Conservation (phyloP, 306 rosid genomes). For the Cicer chorassanicum region DNA sequence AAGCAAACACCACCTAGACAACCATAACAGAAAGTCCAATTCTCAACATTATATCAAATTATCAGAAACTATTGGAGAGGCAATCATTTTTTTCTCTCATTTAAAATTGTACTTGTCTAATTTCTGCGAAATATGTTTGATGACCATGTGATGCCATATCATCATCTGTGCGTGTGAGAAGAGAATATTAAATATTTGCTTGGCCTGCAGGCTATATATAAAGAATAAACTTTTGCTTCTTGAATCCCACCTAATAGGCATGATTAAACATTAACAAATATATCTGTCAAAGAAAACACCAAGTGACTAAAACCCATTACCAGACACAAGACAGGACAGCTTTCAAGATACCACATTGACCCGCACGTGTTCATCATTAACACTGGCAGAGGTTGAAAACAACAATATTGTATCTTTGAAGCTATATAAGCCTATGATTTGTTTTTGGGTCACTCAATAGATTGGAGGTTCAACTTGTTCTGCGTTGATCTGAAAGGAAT, state of each 20-base stretch:
- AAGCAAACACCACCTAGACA: conserved; percentile 37
- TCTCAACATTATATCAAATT: neutral
- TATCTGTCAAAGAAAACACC: conserved; percentile 8
- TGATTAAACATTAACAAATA: conserved; percentile 30
- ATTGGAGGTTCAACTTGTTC: conserved; percentile 44
- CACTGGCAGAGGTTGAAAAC: conserved; percentile 17
- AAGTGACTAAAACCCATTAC: conserved; percentile 12
- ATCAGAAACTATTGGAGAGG: neutral
- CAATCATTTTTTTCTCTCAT: neutral
- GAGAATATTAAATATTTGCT: conserved; percentile 12
- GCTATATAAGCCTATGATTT: conserved; percentile 17
- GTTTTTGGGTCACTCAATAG: conserved; percentile 26
- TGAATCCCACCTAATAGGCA: conserved; percentile 8
- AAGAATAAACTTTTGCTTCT: conserved; percentile 39
- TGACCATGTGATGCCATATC: conserved; percentile 44
- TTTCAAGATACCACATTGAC: conserved; percentile 37
- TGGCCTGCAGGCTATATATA: conserved; percentile 1
- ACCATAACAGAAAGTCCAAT: conserved; percentile 6
- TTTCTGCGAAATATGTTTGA: conserved; percentile 24
- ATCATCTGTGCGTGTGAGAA: neutral
- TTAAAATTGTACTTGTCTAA: neutral
- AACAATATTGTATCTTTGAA: conserved; percentile 16
- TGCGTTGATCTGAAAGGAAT: conserved; percentile 55
- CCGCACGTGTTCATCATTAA: conserved; percentile 53
- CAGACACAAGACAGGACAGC: conserved; percentile 43